These are phyloP conservation scores for Cryphonectria nitschkei DNA, from an alignment of 2,329 filamentous ascomycete species.

Conservation along the genomic window DNA sequence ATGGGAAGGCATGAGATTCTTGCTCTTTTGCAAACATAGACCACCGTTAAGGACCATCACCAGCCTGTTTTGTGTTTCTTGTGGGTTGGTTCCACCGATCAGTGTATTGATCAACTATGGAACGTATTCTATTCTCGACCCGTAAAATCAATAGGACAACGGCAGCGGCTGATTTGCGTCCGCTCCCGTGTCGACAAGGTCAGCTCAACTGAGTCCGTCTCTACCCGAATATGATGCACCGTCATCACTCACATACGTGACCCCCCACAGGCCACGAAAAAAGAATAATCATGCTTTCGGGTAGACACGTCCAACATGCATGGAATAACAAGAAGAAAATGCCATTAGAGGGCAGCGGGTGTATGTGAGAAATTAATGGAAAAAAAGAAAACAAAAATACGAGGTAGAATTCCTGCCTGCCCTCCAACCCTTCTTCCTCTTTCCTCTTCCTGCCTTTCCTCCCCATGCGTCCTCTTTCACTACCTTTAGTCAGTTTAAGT, in stretches of 20 bases:
- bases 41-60: not conserved
- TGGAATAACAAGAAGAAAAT: not conserved
- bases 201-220: not conserved
- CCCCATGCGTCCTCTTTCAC: not conserved
- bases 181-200: not conserved
- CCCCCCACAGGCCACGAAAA: not conserved
- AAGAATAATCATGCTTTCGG: not conserved
- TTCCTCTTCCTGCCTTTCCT: not conserved
- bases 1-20: not conserved
- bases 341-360: not conserved
- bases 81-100: not conserved
- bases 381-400: not conserved
- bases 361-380: not conserved
- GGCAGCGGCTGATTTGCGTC: not conserved
- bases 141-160: not conserved
- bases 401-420: not conserved
- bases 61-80: not conserved
- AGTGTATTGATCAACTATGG: not conserved
- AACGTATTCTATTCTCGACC: not conserved
- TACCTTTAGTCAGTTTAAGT: slow-evolving; percentile 4
- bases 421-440: not conserved
- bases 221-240: not conserved
- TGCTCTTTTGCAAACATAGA: not conserved
- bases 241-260: not conserved
- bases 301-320: not conserved